Evolutionary conservation across 1,139 yeast species (phyloP).

Genomic region (Candida labiduridarum): DNA sequence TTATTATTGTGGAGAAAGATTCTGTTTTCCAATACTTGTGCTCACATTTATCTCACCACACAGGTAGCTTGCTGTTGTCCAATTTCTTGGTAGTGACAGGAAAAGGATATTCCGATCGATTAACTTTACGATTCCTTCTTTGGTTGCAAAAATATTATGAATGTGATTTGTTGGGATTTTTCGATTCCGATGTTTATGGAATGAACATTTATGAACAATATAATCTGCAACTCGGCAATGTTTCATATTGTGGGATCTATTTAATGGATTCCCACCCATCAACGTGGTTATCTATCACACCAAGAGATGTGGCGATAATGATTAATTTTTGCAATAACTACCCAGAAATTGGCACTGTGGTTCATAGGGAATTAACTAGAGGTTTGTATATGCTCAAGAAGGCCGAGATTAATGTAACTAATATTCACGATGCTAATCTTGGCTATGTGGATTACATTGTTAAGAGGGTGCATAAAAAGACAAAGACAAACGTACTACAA

Average conservation of each 20-base stretch:
- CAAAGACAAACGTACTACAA: background rate
- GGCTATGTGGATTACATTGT: slow-evolving; percentile 7
- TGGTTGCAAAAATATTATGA: slow-evolving; percentile 18
- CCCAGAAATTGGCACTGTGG: slow-evolving; percentile 8
- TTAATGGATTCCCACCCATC: slow-evolving; percentile 43
- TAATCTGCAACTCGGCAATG: slow-evolving; percentile 13
- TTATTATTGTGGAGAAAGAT: slow-evolving; percentile 71
- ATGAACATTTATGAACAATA: slow-evolving; percentile 53
- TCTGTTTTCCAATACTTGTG: slow-evolving; percentile 46
- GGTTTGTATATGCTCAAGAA: slow-evolving; percentile 54
- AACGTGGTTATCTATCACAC: slow-evolving; percentile 31
- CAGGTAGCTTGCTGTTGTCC: slow-evolving; percentile 6
- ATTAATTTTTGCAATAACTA: slow-evolving; percentile 22
- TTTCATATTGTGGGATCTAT: slow-evolving; percentile 28
- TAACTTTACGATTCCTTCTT: slow-evolving; percentile 26
- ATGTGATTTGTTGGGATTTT: slow-evolving; percentile 31
- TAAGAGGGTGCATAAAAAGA: background rate
- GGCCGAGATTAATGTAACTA: slow-evolving; percentile 55
- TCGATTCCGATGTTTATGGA: slow-evolving; percentile 73
- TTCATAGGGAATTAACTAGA: slow-evolving; percentile 51
- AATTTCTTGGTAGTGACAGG: slow-evolving; percentile 52
- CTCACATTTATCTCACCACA: slow-evolving; percentile 16
- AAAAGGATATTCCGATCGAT: slow-evolving; percentile 62
- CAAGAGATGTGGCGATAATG: slow-evolving; percentile 39
- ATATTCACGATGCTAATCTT: slow-evolving; percentile 4